Base-by-base conservation (phyloP, 805 yeast species). In the Debaryomyces prosopidis region DNA sequence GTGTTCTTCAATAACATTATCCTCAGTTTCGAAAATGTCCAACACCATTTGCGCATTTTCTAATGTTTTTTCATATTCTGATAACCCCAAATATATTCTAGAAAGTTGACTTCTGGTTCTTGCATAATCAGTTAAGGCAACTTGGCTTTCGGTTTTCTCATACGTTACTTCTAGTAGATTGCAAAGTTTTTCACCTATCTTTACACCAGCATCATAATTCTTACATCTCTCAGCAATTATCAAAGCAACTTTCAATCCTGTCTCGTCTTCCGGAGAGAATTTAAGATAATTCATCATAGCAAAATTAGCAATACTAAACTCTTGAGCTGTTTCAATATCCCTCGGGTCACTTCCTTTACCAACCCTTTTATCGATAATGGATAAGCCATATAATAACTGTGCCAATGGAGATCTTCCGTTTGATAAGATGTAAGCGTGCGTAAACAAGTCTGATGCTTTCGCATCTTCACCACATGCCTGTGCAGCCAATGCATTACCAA, bases 401-500 rank as follows among this genome's bases (percentile, higher is more conserved):
- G 94, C 83, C 33, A 82, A 63, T 18, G 85, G 81, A 36, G 84
- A 80, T 36, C 76, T 71, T 1, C 96, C 96, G 57, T 84, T 84
- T 1, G 97, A 82, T 40, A 92, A 67, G 10, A 82, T 76, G 53
- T 78, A 87, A 0, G 96, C 87, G 64, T 94, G 97, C 1, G 87
- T 84, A 55, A 84, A 84, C 40, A 87, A 62, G 11, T 76, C 71
- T 4, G 75, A 59, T 0, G 96, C 83, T n/a, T 69, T 72, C 1
- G 60, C 63, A 0, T 35, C 34, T 39, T 84, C 76, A 2, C 86
- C 88, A 10, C 59, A 53, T 0, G 73, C 78, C 5, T 75, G 67
- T 0, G 80, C 72, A 1, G 82, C 62, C 30, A 92, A 59, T 0
- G 97, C 97, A 56, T 84, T 82, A 1, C 96, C 97, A 27, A 87